Evolutionary conservation across 345 rosid species (phyloP), one percentile per base, ranked within the genome.

Genomic region (Ricinus communis): DNA sequence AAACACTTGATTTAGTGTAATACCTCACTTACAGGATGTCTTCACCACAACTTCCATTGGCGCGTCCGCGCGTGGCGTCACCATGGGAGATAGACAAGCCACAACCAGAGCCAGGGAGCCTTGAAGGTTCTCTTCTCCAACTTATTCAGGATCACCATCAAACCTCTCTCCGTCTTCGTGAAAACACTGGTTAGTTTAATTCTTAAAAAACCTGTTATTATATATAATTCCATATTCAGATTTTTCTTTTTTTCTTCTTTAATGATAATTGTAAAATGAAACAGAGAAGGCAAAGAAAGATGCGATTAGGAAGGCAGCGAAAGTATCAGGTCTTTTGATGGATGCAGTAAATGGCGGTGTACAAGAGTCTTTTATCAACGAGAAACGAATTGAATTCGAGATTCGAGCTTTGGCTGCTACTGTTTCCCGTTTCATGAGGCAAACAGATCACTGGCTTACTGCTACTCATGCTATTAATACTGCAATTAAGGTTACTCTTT

Each of bases 321-420:
- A 80, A 11, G 92, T 87, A 19, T 87, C 97, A 76, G 93, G 86
- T 81, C 83, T 88, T 72, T 76, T 94, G 61, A 88, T 87, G 78
- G 93, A 88, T 40, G 79, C 91, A 19, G 90, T 91, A 75, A 94
- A 91, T 61, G 93, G 96, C 58, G 90, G 96, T 52, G 97, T 91
- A 14, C 90, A 87, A 74, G 96, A 88, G 41, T 83, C 88, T 28
- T 91, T 88, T 74, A 56, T 85, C 19, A 86, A 84, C 74, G 93
- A 94, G 89, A 94, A 90, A 83, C 80, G 93, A 54, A 86, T 91
- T 21, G 97, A 94, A 74, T 69, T 79, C 25, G 97, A 91, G 77
- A 89, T 91, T 66, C 88, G 97, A 60, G 73, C 76, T 19, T 76
- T 91, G 27, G 85, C 95, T 0, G 81, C 85, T 3, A 82, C 96